A percentile compares a stretch with the other conserved stretches of the same genome.
Evolutionary conservation across 371 early-diverging fungal species (phyloP).

Genomic region (Circinella umbellata): DNA sequence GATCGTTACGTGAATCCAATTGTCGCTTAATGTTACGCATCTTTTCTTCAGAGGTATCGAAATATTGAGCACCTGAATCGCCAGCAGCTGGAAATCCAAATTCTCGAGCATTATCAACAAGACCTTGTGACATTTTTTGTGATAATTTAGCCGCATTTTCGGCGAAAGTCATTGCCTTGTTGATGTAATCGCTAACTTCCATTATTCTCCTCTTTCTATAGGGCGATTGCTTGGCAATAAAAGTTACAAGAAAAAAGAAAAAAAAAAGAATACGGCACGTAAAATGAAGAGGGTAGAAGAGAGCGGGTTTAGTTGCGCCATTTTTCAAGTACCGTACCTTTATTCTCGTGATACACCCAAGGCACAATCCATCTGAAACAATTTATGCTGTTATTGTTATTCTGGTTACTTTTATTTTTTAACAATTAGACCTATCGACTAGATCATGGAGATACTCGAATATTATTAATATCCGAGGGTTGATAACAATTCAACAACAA

Average conservation of each 20-base stretch:
- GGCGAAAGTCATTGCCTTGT: constrained; percentile 77
- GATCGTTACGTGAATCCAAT: constrained; percentile 85
- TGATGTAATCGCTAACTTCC: constrained; percentile 71
- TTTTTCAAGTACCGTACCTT: constrained; percentile 2
- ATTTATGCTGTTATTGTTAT: neutral
- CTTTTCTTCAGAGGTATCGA: constrained; percentile 87
- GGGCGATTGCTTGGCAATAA: neutral
- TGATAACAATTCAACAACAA: neutral
- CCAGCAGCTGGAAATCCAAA: constrained; percentile 73
- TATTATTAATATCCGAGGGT: neutral
- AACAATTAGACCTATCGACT: too few species aligned
- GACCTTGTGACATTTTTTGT: constrained; percentile 81
- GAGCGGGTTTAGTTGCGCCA: neutral
- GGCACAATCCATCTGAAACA: neutral
- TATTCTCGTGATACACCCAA: neutral
- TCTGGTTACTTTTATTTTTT: too few species aligned
- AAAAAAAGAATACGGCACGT: neutral
- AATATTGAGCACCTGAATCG: constrained; percentile 75
- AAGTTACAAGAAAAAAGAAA: neutral
- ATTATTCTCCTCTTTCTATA: constrained; percentile 16
- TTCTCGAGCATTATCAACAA: constrained; percentile 88
- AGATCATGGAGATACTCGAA: too few species aligned
- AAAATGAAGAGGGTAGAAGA: too few species aligned
- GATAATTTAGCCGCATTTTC: constrained; percentile 86
- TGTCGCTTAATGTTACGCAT: constrained; percentile 76